Conservation (phyloP, 345 rosid genomes). For the Rhizophora apiculata region DNA sequence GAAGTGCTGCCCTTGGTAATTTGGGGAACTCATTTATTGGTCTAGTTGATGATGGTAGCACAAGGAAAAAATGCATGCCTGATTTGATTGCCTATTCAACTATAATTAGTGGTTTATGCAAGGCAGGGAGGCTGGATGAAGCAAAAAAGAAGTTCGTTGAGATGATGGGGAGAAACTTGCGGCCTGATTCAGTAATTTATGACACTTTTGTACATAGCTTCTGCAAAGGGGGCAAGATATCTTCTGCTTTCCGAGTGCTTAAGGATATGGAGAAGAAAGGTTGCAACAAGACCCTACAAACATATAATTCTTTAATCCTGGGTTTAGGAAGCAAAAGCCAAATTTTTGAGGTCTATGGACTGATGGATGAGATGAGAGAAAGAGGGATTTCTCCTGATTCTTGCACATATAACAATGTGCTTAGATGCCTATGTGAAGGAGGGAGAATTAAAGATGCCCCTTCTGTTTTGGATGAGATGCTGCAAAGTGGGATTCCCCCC, state of each 20-base stretch:
- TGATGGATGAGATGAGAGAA: slow-evolving; percentile 95
- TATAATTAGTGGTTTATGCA: slow-evolving; percentile 69
- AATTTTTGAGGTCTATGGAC: slow-evolving; percentile 85
- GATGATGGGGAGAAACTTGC: slow-evolving; percentile 69
- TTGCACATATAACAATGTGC: slow-evolving; percentile 67
- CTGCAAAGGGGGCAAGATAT: slow-evolving; percentile 84
- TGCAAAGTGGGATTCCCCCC: slow-evolving; percentile 65
- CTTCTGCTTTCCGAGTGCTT: slow-evolving; percentile 91
- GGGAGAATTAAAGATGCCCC: slow-evolving; percentile 77
- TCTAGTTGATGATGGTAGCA: slow-evolving; percentile 59
- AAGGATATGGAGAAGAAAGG: slow-evolving; percentile 96
- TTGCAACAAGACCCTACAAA: slow-evolving; percentile 69
- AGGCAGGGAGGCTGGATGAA: slow-evolving; percentile 74
- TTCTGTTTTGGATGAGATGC: slow-evolving; percentile 77
- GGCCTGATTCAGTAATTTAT: slow-evolving; percentile 69
- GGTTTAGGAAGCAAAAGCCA: slow-evolving; percentile 77
- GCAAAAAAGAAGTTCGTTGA: slow-evolving; percentile 74
- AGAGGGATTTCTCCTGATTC: slow-evolving; percentile 78
- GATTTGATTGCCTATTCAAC: slow-evolving; percentile 77
- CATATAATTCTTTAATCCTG: slow-evolving; percentile 79
- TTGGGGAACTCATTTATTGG: slow-evolving; percentile 71
- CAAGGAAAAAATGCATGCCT: slow-evolving; percentile 64
- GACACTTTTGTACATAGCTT: slow-evolving; percentile 68
- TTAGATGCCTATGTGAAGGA: slow-evolving; percentile 72
- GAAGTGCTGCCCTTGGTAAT: slow-evolving; percentile 89